These are phyloP conservation scores for Stephania yunnanensis DNA, from an alignment of 164 flowering plant species.

Conservation along the genomic window DNA sequence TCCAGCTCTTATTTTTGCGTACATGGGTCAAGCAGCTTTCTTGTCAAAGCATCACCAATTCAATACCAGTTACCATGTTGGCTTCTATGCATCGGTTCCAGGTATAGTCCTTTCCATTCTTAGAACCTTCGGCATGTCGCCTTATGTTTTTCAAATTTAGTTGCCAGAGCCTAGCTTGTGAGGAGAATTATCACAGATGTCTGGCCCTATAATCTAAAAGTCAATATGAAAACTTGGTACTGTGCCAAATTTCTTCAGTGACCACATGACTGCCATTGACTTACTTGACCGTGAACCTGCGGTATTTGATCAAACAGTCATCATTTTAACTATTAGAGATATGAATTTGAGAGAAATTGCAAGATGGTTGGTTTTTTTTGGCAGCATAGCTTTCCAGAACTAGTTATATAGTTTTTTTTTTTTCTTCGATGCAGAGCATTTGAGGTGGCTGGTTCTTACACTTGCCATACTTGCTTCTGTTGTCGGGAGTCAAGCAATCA, in stretches of 20 bases:
- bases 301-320: neutral
- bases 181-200: neutral
- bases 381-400: neutral
- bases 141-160: neutral
- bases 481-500: constrained; percentile 96
- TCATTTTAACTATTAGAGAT: neutral
- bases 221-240: neutral
- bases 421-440: constrained; percentile 38
- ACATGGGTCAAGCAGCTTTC: constrained; percentile 97
- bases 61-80: constrained; percentile 39
- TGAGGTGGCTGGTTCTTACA: constrained; percentile 77
- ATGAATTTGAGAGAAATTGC: neutral
- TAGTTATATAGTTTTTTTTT: neutral
- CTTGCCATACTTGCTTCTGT: constrained; percentile 93
- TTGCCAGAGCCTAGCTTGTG: neutral
- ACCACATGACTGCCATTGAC: neutral
- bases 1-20: constrained; percentile 85
- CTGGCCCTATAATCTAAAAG: neutral
- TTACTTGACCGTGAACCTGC: neutral
- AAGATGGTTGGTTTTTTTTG: neutral
- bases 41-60: constrained; percentile 65
- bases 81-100: constrained; percentile 84
- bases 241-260: neutral
- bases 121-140: neutral
- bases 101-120: constrained; percentile 33